Percentiles rank a stretch among this genome's conserved stretches.
Evolutionary conservation across 2,329 filamentous ascomycete species (phyloP).

Genomic region (Ophiognomonia clavigignenti-juglandacearum): DNA sequence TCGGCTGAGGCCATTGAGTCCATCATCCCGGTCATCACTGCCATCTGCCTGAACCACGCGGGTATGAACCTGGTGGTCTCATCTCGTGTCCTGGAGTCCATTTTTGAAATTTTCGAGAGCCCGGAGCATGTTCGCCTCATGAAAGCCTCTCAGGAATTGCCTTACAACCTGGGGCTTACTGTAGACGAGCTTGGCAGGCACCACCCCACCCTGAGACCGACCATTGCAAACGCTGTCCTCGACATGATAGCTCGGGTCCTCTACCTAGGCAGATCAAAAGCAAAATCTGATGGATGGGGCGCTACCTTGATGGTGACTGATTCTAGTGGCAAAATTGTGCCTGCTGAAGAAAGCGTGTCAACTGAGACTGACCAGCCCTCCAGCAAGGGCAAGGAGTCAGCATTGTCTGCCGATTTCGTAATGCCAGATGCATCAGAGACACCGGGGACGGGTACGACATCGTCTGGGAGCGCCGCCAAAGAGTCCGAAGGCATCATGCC

Average conservation of each 20-base stretch:
- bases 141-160: slow-evolving; percentile 64
- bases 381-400: slow-evolving; percentile 35
- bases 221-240: slow-evolving; percentile 79
- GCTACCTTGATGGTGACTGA: slow-evolving; percentile 69
- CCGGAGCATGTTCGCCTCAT: slow-evolving; percentile 82
- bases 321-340: slow-evolving; percentile 50
- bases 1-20: slow-evolving; percentile 83
- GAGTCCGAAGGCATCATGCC: slow-evolving; percentile 42
- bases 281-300: slow-evolving; percentile 66
- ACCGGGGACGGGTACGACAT: not conserved
- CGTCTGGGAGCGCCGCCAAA: slow-evolving; percentile 19
- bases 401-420: slow-evolving; percentile 49
- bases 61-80: slow-evolving; percentile 84
- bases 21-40: slow-evolving; percentile 83
- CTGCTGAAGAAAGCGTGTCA: slow-evolving; percentile 45
- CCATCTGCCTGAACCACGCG: slow-evolving; percentile 84
- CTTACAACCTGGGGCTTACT: slow-evolving; percentile 69
- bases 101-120: slow-evolving; percentile 96
- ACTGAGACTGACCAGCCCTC: slow-evolving; percentile 23
- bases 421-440: slow-evolving; percentile 52
- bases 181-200: slow-evolving; percentile 96
- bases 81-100: slow-evolving; percentile 77
- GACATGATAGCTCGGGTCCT: slow-evolving; percentile 83
- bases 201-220: slow-evolving; percentile 75
- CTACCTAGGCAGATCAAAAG: slow-evolving; percentile 66